A percentile compares a stretch with the other conserved stretches of the same genome.
Evolutionary conservation across 2,329 filamentous ascomycete species (phyloP).

Genomic region (Penicillium hesseltinei): DNA sequence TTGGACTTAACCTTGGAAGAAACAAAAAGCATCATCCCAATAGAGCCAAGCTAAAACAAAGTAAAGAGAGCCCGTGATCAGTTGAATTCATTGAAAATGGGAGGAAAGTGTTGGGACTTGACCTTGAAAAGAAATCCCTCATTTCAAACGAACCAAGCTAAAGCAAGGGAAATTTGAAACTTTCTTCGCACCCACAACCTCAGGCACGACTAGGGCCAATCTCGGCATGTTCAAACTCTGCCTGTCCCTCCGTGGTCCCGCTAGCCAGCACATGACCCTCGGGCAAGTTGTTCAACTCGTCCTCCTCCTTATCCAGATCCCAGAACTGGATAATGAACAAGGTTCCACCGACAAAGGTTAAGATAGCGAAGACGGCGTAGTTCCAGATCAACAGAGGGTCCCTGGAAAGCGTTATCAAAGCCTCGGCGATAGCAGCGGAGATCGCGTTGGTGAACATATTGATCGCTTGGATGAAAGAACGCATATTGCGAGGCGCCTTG

Average conservation of each 20-base stretch:
- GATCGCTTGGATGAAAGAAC: slow-evolving; percentile 66
- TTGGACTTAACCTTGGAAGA: neutral
- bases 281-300: slow-evolving; percentile 57
- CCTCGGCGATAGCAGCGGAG: neutral
- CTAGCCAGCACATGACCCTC: slow-evolving; percentile 17
- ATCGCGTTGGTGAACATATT: slow-evolving; percentile 45
- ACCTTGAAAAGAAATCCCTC: neutral
- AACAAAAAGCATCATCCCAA: neutral
- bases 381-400: neutral
- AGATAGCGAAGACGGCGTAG: neutral
- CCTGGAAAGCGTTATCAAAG: neutral
- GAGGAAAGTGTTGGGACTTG: neutral
- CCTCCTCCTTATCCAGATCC: slow-evolving; percentile 64
- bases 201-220: neutral
- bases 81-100: neutral
- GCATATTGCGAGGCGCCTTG: slow-evolving; percentile 77
- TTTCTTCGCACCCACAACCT: neutral
- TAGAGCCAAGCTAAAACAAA: neutral
- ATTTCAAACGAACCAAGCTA: neutral
- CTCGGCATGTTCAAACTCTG: neutral
- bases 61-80: neutral
- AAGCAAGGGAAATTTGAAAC: neutral
- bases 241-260: slow-evolving; percentile 4
- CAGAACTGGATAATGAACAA: slow-evolving; percentile 55
- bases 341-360: slow-evolving; percentile 28